Conservation (phyloP, 306 rosid species). For the Cajanus cajan region DNA sequence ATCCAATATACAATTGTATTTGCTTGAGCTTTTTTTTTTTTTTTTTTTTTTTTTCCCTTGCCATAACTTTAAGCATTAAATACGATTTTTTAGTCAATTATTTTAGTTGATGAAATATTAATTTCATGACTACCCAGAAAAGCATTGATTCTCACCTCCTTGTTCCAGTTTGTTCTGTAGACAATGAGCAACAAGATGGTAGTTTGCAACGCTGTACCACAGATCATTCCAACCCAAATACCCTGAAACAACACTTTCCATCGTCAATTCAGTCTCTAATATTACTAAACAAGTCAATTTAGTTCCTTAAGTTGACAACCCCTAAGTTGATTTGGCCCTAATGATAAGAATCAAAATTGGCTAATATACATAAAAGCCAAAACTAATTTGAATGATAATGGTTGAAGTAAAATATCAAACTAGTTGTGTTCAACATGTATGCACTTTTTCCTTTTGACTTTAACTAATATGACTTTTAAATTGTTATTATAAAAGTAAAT, state of each 20-base stretch:
- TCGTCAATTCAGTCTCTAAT: background rate
- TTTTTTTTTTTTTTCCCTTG: background rate
- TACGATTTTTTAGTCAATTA: background rate
- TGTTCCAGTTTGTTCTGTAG: slow-evolving; percentile 79
- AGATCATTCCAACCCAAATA: slow-evolving; percentile 92
- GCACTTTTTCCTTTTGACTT: too few species aligned
- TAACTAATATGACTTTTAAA: too few species aligned
- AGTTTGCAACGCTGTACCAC: slow-evolving; percentile 84
- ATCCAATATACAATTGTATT: background rate
- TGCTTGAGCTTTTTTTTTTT: background rate
- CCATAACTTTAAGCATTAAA: background rate
- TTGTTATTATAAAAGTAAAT: too few species aligned
- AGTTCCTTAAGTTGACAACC: background rate
- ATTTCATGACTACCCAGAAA: background rate
- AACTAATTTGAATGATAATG: background rate
- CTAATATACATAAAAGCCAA: background rate
- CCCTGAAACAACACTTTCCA: slow-evolving; percentile 54
- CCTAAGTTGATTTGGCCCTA: background rate
- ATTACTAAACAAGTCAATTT: background rate
- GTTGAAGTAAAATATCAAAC: background rate
- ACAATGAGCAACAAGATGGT: slow-evolving; percentile 55
- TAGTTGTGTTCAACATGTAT: background rate
- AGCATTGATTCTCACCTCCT: slow-evolving; percentile 54
- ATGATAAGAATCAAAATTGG: background rate
- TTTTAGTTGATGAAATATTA: slow-evolving; percentile 1